These are phyloP conservation scores for Aspergillus saccharolyticus DNA, from an alignment of 495 filamentous ascomycete species.

Conservation along the genomic window DNA sequence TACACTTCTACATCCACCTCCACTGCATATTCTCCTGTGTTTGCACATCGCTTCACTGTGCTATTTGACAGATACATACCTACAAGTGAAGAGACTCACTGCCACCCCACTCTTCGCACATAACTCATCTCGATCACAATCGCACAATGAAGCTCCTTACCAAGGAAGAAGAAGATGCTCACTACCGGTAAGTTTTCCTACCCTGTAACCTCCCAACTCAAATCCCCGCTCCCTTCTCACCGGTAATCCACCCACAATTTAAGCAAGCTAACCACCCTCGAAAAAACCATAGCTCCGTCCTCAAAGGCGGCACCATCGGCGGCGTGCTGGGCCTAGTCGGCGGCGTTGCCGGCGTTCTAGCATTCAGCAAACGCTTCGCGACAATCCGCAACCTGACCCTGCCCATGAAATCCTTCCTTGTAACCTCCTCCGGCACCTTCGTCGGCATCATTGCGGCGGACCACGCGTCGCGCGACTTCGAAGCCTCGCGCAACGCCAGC, in stretches of 20 bases:
- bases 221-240: neutral
- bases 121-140: too few relatives aligned
- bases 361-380: conserved; percentile 58
- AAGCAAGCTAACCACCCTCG: conserved; percentile 6
- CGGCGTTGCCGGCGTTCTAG: conserved; percentile 59
- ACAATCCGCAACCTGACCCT: conserved; percentile 74
- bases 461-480: conserved; percentile 67
- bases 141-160: conserved; percentile 85
- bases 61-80: too few relatives aligned
- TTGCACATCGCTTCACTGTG: neutral
- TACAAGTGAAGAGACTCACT: too few relatives aligned
- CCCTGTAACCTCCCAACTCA: neutral
- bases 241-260: too few relatives aligned
- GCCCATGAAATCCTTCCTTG: conserved; percentile 85
- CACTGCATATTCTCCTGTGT: neutral
- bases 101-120: too few relatives aligned
- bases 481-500: conserved; percentile 60
- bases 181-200: conserved; percentile 49
- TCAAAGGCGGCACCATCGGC: conserved; percentile 74
- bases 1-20: neutral
- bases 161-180: conserved; percentile 77
- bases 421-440: conserved; percentile 79
- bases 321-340: conserved; percentile 57
- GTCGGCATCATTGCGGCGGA: conserved; percentile 82
- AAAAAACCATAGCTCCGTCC: conserved; percentile 48